Evolutionary conservation across 371 early-diverging fungal species (phyloP).

Genomic region (Nematocida displodere): DNA sequence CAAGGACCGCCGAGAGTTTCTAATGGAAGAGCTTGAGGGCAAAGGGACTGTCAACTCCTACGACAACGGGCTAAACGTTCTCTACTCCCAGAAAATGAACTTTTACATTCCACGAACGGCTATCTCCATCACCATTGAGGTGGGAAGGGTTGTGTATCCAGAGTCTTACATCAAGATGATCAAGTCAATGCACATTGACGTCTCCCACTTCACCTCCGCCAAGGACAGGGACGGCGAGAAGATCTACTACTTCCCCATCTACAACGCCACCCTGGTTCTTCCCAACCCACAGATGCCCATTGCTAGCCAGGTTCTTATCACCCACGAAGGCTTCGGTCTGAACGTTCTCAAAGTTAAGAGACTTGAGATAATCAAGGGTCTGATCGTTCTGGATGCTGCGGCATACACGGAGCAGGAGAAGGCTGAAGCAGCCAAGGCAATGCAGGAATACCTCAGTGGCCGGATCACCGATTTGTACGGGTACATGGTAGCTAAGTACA

Average conservation of each 20-base stretch:
- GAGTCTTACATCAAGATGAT: background rate
- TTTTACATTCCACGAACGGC: constrained; percentile 61
- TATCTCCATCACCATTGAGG: constrained; percentile 46
- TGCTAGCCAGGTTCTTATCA: constrained; percentile 39
- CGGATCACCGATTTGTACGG: constrained; percentile 8
- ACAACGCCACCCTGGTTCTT: constrained; percentile 5
- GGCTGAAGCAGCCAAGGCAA: background rate
- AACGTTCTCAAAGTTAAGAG: constrained; percentile 4
- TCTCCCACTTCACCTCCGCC: background rate
- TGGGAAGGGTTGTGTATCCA: constrained; percentile 50
- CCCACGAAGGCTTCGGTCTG: constrained; percentile 32
- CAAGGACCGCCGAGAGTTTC: constrained; percentile 47
- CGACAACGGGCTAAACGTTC: constrained; percentile 55
- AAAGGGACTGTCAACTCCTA: constrained; percentile 51
- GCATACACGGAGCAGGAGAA: constrained; percentile 6
- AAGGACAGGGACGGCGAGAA: constrained; percentile 5
- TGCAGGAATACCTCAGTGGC: constrained; percentile 26
- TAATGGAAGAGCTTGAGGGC: constrained; percentile 58
- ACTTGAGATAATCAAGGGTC: constrained; percentile 39
- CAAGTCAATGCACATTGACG: background rate
- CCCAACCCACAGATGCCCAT: constrained; percentile 43
- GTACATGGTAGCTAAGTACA: background rate
- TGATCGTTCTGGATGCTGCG: background rate
- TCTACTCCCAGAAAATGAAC: constrained; percentile 56
- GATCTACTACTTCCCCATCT: constrained; percentile 37